phyloP scores from a whole-genome alignment of 2,329 filamentous ascomycete genomes.

The Epichloe aotearoae region DNA sequence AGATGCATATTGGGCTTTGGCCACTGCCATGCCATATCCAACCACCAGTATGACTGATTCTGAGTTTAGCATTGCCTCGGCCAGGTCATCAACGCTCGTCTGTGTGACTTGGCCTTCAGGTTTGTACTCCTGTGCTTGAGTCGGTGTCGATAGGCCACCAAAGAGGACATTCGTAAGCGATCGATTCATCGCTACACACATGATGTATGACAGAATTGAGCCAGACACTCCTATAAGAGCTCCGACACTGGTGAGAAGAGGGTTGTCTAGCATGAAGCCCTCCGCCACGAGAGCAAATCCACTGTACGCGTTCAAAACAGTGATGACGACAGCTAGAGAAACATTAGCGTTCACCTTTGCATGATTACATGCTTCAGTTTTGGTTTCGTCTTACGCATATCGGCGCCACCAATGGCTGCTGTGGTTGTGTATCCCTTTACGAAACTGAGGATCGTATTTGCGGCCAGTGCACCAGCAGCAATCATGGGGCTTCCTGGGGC shows the following conservation, averaged over 20 bases:
- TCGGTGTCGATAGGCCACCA: slow-evolving; percentile 51
- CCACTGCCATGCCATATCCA: slow-evolving; percentile 88
- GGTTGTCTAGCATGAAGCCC: slow-evolving; percentile 83
- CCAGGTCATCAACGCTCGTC: slow-evolving; percentile 70
- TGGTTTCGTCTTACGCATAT: slow-evolving; percentile 50
- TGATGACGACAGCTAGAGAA: slow-evolving; percentile 59
- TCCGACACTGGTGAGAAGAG: slow-evolving; percentile 71
- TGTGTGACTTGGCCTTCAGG: slow-evolving; percentile 70
- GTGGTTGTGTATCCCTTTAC: slow-evolving; percentile 81
- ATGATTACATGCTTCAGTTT: not conserved
- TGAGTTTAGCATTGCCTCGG: slow-evolving; percentile 59
- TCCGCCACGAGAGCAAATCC: slow-evolving; percentile 84
- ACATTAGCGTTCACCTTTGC: slow-evolving; percentile 4
- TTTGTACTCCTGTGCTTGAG: slow-evolving; percentile 49
- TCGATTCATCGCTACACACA: slow-evolving; percentile 84
- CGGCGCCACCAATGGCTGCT: slow-evolving; percentile 78
- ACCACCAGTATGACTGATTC: slow-evolving; percentile 84
- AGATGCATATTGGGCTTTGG: slow-evolving; percentile 84
- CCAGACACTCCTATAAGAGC: slow-evolving; percentile 80
- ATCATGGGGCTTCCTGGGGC: slow-evolving; percentile 67
- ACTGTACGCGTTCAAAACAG: slow-evolving; percentile 80
- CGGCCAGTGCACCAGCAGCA: slow-evolving; percentile 63
- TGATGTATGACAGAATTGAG: slow-evolving; percentile 77
- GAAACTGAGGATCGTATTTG: slow-evolving; percentile 68
- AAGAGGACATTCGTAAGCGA: slow-evolving; percentile 83